Percentiles rank a stretch among this genome's conserved stretches.
Evolutionary conservation across 371 early-diverging fungal species (phyloP).

Genomic region (Blakeslea trispora): DNA sequence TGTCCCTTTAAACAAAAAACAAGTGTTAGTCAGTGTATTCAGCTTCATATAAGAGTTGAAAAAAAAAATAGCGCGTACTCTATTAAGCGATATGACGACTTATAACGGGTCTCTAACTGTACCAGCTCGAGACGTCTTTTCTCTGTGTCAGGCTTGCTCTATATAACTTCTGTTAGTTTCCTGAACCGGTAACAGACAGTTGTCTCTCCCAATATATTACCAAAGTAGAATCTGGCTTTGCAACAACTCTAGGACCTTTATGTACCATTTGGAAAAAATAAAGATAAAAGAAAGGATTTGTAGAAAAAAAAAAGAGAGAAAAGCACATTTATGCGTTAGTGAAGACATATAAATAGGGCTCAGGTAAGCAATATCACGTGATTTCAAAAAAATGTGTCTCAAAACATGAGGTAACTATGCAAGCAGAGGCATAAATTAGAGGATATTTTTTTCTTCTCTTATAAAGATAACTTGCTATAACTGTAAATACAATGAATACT

Average conservation of each 20-base stretch:
- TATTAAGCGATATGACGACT: conserved; percentile 19
- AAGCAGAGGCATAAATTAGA: background rate
- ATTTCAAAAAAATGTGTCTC: too few relatives aligned
- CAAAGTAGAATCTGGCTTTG: conserved; percentile 5
- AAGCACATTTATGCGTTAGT: too few relatives aligned
- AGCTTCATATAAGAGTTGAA: background rate
- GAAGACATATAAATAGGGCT: too few relatives aligned
- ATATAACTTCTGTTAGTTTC: background rate
- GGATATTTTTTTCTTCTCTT: background rate
- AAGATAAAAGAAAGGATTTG: background rate
- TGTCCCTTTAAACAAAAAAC: conserved; percentile 17
- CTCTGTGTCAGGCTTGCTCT: background rate
- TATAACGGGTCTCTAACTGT: conserved; percentile 30
- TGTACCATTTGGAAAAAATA: background rate
- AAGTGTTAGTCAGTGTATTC: background rate
- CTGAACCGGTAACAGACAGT: background rate
- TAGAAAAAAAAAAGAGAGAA: too few relatives aligned
- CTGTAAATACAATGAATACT: conserved; percentile 58
- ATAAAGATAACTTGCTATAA: background rate
- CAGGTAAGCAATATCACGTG: too few relatives aligned
- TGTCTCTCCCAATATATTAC: background rate
- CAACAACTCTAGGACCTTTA: conserved; percentile 3
- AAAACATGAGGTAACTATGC: background rate
- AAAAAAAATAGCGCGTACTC: conserved; percentile 10
- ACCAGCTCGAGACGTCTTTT: conserved; percentile 26